Evolutionary conservation across 805 yeast species (phyloP).

Genomic region (Metschnikowia rubicola): DNA sequence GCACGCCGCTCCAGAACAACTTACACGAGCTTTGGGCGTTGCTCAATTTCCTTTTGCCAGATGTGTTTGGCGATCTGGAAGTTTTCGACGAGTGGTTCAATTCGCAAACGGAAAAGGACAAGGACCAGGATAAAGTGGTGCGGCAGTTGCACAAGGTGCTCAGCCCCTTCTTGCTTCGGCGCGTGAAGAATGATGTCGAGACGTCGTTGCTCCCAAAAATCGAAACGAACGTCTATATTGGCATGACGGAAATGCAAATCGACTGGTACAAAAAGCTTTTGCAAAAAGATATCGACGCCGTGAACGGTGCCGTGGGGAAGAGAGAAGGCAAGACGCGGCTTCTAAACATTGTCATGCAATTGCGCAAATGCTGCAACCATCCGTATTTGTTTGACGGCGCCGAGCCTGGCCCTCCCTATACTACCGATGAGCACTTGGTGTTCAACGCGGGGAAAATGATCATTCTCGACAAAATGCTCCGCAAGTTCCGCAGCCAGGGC

Average conservation of each 20-base stretch:
- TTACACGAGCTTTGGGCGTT: constrained; percentile 96
- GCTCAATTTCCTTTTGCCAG: constrained; percentile 85
- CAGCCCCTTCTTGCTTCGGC: constrained; percentile 81
- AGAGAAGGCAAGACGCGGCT: constrained; percentile 89
- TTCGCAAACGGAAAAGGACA: constrained; percentile 37
- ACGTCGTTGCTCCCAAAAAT: constrained; percentile 85
- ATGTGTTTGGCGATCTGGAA: constrained; percentile 88
- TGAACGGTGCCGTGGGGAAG: constrained; percentile 92
- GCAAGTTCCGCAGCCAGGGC: constrained; percentile 68
- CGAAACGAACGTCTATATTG: constrained; percentile 84
- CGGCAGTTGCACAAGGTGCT: constrained; percentile 85
- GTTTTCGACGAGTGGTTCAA: constrained; percentile 93
- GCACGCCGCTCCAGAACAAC: constrained; percentile 94
- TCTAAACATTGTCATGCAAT: constrained; percentile 92
- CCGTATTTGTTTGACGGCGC: constrained; percentile 98
- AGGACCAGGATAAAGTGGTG: constrained; percentile 72
- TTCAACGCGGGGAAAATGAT: constrained; percentile 88
- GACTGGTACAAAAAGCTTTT: constrained; percentile 86
- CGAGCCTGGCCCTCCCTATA: constrained; percentile 96
- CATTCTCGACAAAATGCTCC: constrained; percentile 77
- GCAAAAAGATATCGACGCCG: constrained; percentile 94
- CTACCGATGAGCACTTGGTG: constrained; percentile 93
- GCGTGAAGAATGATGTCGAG: constrained; percentile 92
- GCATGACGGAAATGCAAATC: constrained; percentile 93
- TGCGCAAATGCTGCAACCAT: constrained; percentile 94